phyloP scores from a whole-genome alignment of 305 asterid genomes.

The Fraxinus sp. region DNA sequence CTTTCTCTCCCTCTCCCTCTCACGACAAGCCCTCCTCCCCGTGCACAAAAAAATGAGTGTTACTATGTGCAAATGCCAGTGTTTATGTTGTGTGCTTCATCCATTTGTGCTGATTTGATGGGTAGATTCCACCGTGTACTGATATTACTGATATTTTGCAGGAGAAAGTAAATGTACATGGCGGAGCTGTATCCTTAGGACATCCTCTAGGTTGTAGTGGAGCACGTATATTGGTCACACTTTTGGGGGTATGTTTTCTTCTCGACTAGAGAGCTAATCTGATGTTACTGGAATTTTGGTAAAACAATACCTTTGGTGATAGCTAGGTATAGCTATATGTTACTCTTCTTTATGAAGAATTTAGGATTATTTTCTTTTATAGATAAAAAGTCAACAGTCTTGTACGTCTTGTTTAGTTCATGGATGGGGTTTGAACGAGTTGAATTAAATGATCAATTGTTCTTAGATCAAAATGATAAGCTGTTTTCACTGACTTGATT shows the following conservation, averaged over 20 bases:
- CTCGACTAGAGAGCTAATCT: not conserved
- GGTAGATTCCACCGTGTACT: constrained; percentile 11
- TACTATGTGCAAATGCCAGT: not conserved
- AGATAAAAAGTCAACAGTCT: not conserved
- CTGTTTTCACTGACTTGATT: constrained; percentile 6
- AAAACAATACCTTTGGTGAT: not conserved
- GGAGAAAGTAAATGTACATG: constrained; percentile 88
- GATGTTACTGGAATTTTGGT: not conserved
- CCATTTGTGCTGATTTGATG: not conserved
- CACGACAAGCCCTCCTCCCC: not conserved
- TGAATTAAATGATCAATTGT: not conserved
- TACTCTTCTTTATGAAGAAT: not conserved
- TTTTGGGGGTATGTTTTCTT: constrained; percentile 72
- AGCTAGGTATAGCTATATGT: not conserved
- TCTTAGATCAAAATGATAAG: not conserved
- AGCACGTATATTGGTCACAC: constrained; percentile 92
- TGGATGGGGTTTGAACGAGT: not conserved
- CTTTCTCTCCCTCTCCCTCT: not conserved
- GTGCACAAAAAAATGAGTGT: not conserved
- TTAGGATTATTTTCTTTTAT: not conserved
- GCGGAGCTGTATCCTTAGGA: constrained; percentile 96
- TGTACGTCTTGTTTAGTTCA: constrained; percentile 3
- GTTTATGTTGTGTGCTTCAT: not conserved
- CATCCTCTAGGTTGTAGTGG: constrained; percentile 99
- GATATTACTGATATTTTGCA: constrained; percentile 35